Conservation (phyloP, 495 filamentous ascomycete species). For the Elaphomyces granulatus region DNA sequence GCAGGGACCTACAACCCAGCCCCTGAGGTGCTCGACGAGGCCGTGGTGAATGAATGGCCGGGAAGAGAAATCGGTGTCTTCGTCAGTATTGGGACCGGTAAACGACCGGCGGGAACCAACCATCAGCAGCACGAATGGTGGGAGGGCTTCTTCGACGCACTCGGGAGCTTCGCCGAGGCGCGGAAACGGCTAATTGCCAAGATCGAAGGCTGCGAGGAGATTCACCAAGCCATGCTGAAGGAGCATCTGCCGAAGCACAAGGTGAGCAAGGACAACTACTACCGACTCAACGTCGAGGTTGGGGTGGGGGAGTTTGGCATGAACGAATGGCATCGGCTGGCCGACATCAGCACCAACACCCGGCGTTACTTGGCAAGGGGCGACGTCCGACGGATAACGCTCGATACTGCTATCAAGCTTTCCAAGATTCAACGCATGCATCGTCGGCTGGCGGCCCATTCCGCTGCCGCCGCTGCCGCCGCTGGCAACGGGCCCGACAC, state of each 20-base stretch:
- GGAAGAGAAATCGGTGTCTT: constrained; percentile 82
- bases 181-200: constrained; percentile 68
- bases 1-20: constrained; percentile 84
- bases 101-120: constrained; percentile 60
- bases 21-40: constrained; percentile 76
- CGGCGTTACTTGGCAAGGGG: constrained; percentile 62
- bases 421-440: constrained; percentile 67
- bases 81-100: constrained; percentile 83
- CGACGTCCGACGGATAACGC: constrained; percentile 60
- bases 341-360: constrained; percentile 87
- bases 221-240: constrained; percentile 67
- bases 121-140: constrained; percentile 65
- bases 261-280: constrained; percentile 84
- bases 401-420: constrained; percentile 64
- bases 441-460: constrained; percentile 26
- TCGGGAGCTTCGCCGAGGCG: constrained; percentile 81
- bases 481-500: constrained; percentile 4
- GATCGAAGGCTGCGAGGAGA: constrained; percentile 89
- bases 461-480: constrained; percentile 18
- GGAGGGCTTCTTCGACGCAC: constrained; percentile 62
- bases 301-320: constrained; percentile 97
- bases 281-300: constrained; percentile 91
- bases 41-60: constrained; percentile 84
- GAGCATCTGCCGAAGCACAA: constrained; percentile 62
- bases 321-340: constrained; percentile 92